phyloP scores from a whole-genome alignment of 1,284 basidiomycete genomes.

The Ganoderma meredithae region DNA sequence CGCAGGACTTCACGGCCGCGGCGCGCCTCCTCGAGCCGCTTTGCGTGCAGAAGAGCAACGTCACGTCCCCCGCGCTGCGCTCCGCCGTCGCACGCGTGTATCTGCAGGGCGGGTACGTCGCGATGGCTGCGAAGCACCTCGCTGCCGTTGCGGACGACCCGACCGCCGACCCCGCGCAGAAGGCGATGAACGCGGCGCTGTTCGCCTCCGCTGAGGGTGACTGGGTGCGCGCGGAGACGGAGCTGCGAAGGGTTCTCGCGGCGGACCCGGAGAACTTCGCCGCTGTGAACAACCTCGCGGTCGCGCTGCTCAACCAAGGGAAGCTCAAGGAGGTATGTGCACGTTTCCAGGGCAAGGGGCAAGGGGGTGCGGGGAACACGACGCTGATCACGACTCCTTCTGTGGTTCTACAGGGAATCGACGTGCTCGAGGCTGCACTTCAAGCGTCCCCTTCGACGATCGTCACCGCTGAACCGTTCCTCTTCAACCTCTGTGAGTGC shows the following conservation, averaged over 20 bases:
- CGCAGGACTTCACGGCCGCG: constrained; percentile 76
- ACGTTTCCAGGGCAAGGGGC: neutral
- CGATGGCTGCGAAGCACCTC: constrained; percentile 63
- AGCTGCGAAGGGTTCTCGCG: constrained; percentile 53
- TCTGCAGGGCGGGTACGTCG: constrained; percentile 72
- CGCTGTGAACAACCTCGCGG: constrained; percentile 80
- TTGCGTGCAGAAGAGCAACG: constrained; percentile 48
- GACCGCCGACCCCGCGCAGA: constrained; percentile 50
- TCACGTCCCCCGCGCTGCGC: constrained; percentile 60
- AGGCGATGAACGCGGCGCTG: constrained; percentile 68
- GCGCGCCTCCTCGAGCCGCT: constrained; percentile 68
- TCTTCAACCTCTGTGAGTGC: constrained; percentile 81
- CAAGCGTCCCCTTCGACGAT: constrained; percentile 69
- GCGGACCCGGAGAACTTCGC: constrained; percentile 65
- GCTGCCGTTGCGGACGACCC: constrained; percentile 55
- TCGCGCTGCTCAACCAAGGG: constrained; percentile 73
- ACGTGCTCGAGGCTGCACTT: constrained; percentile 68
- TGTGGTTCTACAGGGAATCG: constrained; percentile 59
- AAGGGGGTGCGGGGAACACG: neutral
- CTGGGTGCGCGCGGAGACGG: constrained; percentile 61
- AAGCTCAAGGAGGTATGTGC: constrained; percentile 68
- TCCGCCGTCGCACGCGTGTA: constrained; percentile 77
- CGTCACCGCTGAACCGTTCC: constrained; percentile 77
- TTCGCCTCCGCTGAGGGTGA: constrained; percentile 71
- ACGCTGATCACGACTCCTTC: neutral